Evolutionary conservation across 2,329 filamentous ascomycete species (phyloP).

Genomic region (Aspergillus proliferans): DNA sequence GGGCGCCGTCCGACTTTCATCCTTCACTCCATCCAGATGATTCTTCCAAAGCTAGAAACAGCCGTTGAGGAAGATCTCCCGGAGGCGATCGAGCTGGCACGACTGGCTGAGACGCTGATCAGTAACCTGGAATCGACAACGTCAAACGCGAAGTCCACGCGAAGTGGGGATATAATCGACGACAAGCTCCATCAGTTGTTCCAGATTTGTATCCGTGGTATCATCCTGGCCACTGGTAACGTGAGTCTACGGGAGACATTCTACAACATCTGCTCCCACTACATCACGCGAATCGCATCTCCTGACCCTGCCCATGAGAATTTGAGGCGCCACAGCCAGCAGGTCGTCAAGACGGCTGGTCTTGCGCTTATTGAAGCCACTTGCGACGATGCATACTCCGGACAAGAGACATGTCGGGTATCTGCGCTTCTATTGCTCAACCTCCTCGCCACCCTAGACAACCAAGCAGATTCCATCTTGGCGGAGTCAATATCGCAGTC

Average conservation of each 20-base stretch:
- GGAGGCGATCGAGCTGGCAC: constrained; percentile 69
- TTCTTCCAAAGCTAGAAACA: constrained; percentile 78
- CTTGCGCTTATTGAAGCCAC: constrained; percentile 76
- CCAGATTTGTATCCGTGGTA: constrained; percentile 73
- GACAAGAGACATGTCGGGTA: constrained; percentile 73
- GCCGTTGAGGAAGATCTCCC: constrained; percentile 63
- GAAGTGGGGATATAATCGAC: constrained; percentile 64
- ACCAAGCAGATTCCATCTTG: constrained; percentile 65
- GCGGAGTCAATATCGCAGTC: constrained; percentile 74
- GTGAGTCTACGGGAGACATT: constrained; percentile 72
- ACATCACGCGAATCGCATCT: constrained; percentile 61
- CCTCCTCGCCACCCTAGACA: constrained; percentile 66
- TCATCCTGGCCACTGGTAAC: constrained; percentile 65
- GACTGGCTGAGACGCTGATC: constrained; percentile 63
- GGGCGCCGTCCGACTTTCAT: constrained; percentile 69
- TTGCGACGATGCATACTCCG: constrained; percentile 87
- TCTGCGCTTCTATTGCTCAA: constrained; percentile 81
- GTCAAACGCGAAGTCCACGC: constrained; percentile 35
- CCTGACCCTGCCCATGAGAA: constrained; percentile 46
- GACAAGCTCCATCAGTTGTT: constrained; percentile 91
- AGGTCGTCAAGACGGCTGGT: constrained; percentile 72
- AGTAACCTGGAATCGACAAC: constrained; percentile 34
- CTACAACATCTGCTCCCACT: constrained; percentile 86
- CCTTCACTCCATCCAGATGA: constrained; percentile 77
- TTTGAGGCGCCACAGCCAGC: constrained; percentile 48